These are phyloP conservation scores for Hemisphaericaspora nanyangensis DNA, from an alignment of 805 yeast species.

Conservation along the genomic window DNA sequence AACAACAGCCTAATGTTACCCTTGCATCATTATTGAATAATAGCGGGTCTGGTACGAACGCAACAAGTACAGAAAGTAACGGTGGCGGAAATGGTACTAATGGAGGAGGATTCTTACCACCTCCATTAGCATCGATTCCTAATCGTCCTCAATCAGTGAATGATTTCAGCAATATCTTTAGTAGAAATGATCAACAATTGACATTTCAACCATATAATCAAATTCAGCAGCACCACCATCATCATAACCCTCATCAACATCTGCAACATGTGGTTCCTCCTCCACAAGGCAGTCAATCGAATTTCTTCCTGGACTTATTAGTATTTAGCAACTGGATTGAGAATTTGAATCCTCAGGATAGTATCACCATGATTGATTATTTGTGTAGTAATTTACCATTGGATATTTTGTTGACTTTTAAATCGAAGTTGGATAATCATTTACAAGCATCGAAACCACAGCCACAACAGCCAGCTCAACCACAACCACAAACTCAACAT, in stretches of 20 bases:
- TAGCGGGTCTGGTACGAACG: background rate
- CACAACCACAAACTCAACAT: background rate
- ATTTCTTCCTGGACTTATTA: slow-evolving; percentile 49
- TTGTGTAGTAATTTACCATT: slow-evolving; percentile 47
- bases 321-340: slow-evolving; percentile 50
- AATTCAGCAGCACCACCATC: slow-evolving; percentile 11
- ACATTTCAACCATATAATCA: background rate
- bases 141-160: slow-evolving; percentile 42
- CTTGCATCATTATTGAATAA: slow-evolving; percentile 1
- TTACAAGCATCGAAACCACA: slow-evolving; percentile 15
- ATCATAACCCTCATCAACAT: slow-evolving; percentile 7
- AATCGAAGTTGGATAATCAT: slow-evolving; percentile 42
- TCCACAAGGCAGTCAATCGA: slow-evolving; percentile 17
- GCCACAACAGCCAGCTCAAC: slow-evolving; percentile 6
- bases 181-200: background rate
- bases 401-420: slow-evolving; percentile 49
- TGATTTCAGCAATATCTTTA: slow-evolving; percentile 28
- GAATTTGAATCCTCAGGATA: slow-evolving; percentile 48
- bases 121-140: slow-evolving; percentile 24
- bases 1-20: background rate
- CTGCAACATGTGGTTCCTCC: slow-evolving; percentile 6
- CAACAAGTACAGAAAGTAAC: background rate
- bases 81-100: background rate
- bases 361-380: slow-evolving; percentile 50
- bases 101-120: slow-evolving; percentile 14